Base-by-base conservation (phyloP, 2,329 filamentous ascomycete genomes). In the Domatiomyces catenatus region DNA sequence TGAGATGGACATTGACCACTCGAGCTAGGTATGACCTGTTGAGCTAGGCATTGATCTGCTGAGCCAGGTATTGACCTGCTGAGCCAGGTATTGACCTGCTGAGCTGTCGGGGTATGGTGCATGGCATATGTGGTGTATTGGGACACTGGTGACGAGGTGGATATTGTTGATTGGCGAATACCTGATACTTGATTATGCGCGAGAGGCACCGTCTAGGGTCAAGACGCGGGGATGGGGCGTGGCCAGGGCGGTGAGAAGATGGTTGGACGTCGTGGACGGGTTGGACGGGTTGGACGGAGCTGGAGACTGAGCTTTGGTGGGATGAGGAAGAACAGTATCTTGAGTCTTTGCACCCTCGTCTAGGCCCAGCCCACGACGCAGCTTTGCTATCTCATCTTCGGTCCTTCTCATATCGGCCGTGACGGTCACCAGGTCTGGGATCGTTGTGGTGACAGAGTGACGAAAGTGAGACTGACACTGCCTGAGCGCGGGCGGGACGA, bases 401-500 rank as follows among this genome's bases (percentile, higher is more conserved):
- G 71, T 52, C 15, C 50, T 49, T 24, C 61, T 64, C 66, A 74
- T 70, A 54, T 69, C 63, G n/a, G 61, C 58, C 5, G 63, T 52
- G 3, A 67, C 59, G 44, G 60, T 65, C 12, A 67, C 63, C 50
- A 73, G 54, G 20, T 64, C 58, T 1, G 69, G 63, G 20, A 71
- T 57, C 1, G 59, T 54, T 7, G 59, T 59, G 22, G 65, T 61
- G n/a, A 71, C 56, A 12, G 63, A 68, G n/a, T 59, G 55, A 6
- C 58, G 62, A 53, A 75, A 75, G 12, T 64, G 65, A 46, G 55
- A 61, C 56, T 74, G 71, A 2, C 70, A 67, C 39, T 53, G 63
- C 50, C 69, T 69, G 36, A 75, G 62, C 20, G 68, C 63, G 8
- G 63, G 62, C 2, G 72, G 68, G 17, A 71, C 66, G 10, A 75